A percentile compares a stretch with the other conserved stretches of the same genome.
Conservation (phyloP, 1,284 basidiomycete genomes). For the Tilletia horrida region DNA sequence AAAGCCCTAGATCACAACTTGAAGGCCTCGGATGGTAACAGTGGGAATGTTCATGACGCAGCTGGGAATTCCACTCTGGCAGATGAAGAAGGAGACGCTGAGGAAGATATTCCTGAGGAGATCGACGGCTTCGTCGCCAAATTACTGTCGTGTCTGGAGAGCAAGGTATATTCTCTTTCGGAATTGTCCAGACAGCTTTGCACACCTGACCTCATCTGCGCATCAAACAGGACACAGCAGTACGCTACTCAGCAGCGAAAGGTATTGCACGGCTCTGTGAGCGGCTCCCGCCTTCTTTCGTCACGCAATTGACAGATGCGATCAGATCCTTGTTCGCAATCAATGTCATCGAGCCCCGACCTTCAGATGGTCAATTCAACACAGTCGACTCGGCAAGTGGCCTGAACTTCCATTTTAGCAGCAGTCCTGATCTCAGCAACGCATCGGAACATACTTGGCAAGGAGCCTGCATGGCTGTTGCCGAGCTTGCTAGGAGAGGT, state of each 20-base stretch:
- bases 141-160: conserved; percentile 66
- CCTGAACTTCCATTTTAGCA: too few relatives aligned
- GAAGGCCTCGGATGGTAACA: background rate
- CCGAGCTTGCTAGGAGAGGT: conserved; percentile 82
- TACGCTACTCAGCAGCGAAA: conserved; percentile 93
- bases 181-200: background rate
- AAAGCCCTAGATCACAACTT: background rate
- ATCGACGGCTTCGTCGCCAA: conserved; percentile 73
- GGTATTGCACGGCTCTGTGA: conserved; percentile 81
- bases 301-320: conserved; percentile 75
- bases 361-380: too few relatives aligned
- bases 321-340: conserved; percentile 67
- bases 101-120: conserved; percentile 65
- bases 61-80: background rate
- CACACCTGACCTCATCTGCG: conserved; percentile 17
- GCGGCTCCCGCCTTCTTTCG: conserved; percentile 71
- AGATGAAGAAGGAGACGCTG: conserved; percentile 4
- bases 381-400: conserved; percentile 52
- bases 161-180: conserved; percentile 64
- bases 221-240: conserved; percentile 74
- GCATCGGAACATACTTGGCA: conserved; percentile 81
- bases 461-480: conserved; percentile 85
- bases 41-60: background rate
- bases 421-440: conserved; percentile 66
- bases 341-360: conserved; percentile 62